Percentiles rank a stretch among this genome's conserved stretches.
Evolutionary conservation across 129 eudicot genomes (phyloP).

Genomic region (Scalesia atractyloides): DNA sequence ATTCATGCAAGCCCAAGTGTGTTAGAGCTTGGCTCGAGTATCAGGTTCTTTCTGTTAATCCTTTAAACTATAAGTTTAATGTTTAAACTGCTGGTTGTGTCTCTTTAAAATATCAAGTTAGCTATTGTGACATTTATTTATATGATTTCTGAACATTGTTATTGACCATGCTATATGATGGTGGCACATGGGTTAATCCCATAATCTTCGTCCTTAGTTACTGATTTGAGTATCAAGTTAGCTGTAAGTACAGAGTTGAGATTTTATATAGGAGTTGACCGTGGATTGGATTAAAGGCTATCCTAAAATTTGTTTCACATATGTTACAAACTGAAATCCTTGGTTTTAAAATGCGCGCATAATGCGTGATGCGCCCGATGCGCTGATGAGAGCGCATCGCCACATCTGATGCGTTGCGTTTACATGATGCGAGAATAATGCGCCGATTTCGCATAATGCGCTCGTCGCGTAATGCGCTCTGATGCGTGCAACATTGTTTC

Average conservation of each 20-base stretch:
- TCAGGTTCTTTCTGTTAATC: constrained; percentile 48
- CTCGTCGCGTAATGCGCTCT: too few relatives aligned
- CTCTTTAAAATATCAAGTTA: neutral
- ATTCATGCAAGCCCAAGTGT: constrained; percentile 78
- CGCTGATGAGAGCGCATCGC: too few relatives aligned
- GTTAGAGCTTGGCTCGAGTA: constrained; percentile 64
- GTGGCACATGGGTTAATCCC: neutral
- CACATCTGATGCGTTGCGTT: too few relatives aligned
- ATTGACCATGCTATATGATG: neutral
- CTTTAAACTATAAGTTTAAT: neutral
- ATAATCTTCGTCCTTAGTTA: neutral
- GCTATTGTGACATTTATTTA: neutral
- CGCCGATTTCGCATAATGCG: too few relatives aligned
- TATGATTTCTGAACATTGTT: neutral
- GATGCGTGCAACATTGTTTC: too few relatives aligned
- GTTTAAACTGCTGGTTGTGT: neutral
- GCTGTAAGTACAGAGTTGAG: neutral
- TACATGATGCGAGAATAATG: too few relatives aligned
- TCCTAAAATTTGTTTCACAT: neutral
- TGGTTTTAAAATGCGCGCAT: too few relatives aligned
- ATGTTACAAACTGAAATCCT: neutral
- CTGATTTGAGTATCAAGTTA: neutral
- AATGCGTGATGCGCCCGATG: too few relatives aligned
- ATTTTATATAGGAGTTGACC: neutral
- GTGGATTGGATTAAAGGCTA: neutral